Base-by-base conservation (phyloP, 2,329 filamentous ascomycete genomes). In the Fusarium coffeatum region DNA sequence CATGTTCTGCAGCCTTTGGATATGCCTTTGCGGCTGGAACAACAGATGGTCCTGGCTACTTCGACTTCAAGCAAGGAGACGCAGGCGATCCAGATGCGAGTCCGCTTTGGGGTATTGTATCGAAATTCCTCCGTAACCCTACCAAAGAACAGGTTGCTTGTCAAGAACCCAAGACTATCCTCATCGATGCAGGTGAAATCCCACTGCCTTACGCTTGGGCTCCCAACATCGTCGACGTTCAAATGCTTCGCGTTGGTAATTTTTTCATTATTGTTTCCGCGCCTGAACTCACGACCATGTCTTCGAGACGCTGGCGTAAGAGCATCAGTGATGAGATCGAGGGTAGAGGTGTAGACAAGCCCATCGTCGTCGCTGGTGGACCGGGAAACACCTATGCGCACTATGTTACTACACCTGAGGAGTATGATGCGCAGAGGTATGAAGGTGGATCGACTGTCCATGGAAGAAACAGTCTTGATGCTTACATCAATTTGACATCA, bases 201-300 rank as follows among this genome's bases (percentile, higher is more conserved):
- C 43, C 48, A 3, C 18, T 48, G 0, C 60, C 60, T 1, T 64
- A 64, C 1, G 60, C 60, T 0, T 64, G 60, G 60, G 58, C 58
- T 2, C 60, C 60, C 7, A 64, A 64, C 0, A 63, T 63, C 0
- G 58, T 64, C 2, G 60, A 64, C 4, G 8, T 64, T 9, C 60
- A 64, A 0, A 64, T 64, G 60, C 12, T 64, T 1, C 60, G 60
- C 6, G 58, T 56, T 1, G 60, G 60, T 0, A 63, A 63, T 2
- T 63, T 64, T 13, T 64, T 64, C 18, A 56, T 64, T 2, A 64
- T 64, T 0, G 58, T 64, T 0, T 64, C 60, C 0, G 58, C 60
- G 0, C 34, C 60, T 0, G 60, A 64, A 2, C 42, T 64, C 0
- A 42, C 48, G 0, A 64, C 60, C 0, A 64, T 64, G 60, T 64